Evolutionary conservation across 2,329 filamentous ascomycete species (phyloP), one percentile per base, ranked within the genome.

Genomic region (Dactylonectria macrodidyma): DNA sequence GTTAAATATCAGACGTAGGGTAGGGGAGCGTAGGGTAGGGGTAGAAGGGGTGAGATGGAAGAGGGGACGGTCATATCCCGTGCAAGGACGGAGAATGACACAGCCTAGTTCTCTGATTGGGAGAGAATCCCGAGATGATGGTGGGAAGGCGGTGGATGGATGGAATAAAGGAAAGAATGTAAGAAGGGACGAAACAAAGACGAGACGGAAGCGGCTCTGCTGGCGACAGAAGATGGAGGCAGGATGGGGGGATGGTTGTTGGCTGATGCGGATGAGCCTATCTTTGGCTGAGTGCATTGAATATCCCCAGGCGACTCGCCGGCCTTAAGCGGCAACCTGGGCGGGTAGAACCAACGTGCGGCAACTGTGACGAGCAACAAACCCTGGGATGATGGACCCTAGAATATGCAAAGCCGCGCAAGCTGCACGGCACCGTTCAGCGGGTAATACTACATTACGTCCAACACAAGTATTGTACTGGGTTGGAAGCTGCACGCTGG

Each of bases 21-120:
- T 63, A 63, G 60, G 19, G 33, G 57, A 19, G 19, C 57, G 60
- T 63, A 63, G 54, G 60, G 60, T 63, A 63, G 60, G 33, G 33
- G 57, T 54, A 30, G 10, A 22, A 57, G 57, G 52, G 30, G 47
- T 10, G 33, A 63, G 57, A 52, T 30, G 47, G 38, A 22, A 19
- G 33, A 51, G 12, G 44, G 44, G 50, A 33, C 46, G 48, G 50
- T 11, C 19, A 33, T 14, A 63, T 51, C 59, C 59, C 59, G 59
- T 46, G 14, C 34, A 33, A 51, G 19, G 33, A 63, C 52, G 60
- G 52, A 63, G 60, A 46, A 48, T 19, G 44, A 19, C 52, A 33
- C 33, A 36, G 24, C 19, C 33, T 12, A 4, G 22, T 3, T 34
- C 52, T 52, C 51, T 52, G 57, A 61, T 52, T 66, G 57, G 57